These are phyloP conservation scores for Amphicarpaea edgeworthii DNA, from an alignment of 306 rosid genomes.

Conservation along the genomic window DNA sequence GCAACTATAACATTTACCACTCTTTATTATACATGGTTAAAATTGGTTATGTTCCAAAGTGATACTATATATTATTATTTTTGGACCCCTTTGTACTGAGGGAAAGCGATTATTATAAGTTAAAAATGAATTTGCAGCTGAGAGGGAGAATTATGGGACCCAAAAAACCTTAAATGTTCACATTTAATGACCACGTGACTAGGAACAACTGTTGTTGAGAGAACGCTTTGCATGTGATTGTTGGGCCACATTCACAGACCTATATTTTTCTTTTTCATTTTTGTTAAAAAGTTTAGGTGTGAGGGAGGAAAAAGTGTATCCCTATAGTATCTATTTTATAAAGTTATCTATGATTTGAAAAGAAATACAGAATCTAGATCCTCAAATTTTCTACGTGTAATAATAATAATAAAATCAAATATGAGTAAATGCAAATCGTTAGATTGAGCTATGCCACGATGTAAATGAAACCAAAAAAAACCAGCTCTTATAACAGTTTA, in stretches of 20 bases:
- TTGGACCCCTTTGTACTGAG: conserved; percentile 1
- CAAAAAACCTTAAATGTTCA: conserved; percentile 49
- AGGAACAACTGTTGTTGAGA: conserved; percentile 54
- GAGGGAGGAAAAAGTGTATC: no score
- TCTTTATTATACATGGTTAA: background rate
- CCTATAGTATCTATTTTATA: no score
- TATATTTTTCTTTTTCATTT: background rate
- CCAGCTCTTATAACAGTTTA: background rate
- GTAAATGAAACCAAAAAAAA: background rate
- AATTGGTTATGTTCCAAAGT: background rate
- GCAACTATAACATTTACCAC: background rate
- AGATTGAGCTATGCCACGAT: background rate
- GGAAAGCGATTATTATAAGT: background rate
- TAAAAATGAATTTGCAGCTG: conserved; percentile 20
- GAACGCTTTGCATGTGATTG: conserved; percentile 79
- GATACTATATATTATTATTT: conserved; percentile 29
- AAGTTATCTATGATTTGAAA: background rate
- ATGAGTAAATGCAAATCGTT: background rate
- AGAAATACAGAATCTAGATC: no score
- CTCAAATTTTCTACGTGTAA: no score
- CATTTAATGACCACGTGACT: conserved; percentile 83
- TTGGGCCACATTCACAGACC: conserved; percentile 54
- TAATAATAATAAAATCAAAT: no score
- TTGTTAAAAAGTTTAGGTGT: no score
- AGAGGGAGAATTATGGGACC: conserved; percentile 50